These are phyloP conservation scores for Danielozyma ontarioensis DNA, from an alignment of 805 yeast genomes.

Conservation along the genomic window DNA sequence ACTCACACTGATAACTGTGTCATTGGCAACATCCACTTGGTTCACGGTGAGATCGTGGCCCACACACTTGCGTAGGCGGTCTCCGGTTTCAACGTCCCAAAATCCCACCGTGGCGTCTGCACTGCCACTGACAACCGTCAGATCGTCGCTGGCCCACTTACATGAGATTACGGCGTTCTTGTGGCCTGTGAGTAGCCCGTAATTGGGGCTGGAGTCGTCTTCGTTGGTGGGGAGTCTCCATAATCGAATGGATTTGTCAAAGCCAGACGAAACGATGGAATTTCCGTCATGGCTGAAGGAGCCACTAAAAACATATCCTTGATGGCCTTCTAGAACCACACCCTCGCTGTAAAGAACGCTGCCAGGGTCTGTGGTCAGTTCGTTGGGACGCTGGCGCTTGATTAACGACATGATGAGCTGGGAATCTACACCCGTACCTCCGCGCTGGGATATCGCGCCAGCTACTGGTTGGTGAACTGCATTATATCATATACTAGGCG, in stretches of 20 bases:
- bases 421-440: neutral
- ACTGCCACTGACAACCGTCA: constrained; percentile 43
- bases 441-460: neutral
- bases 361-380: neutral
- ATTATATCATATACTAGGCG: constrained; percentile 55
- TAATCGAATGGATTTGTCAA: constrained; percentile 45
- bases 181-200: constrained; percentile 47
- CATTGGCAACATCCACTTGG: constrained; percentile 37
- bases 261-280: constrained; percentile 57
- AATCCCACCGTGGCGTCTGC: constrained; percentile 59
- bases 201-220: constrained; percentile 26
- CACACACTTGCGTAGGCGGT: constrained; percentile 46
- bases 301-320: constrained; percentile 48
- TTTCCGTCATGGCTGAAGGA: constrained; percentile 50
- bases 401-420: constrained; percentile 23
- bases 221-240: constrained; percentile 38
- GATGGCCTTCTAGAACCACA: constrained; percentile 46
- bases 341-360: constrained; percentile 19
- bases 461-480: no score
- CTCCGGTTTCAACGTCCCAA: constrained; percentile 60
- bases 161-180: constrained; percentile 61
- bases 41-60: constrained; percentile 54
- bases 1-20: constrained; percentile 45
- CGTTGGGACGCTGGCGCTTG: constrained; percentile 23
- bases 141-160: constrained; percentile 47